Percentiles rank a stretch among this genome's conserved stretches.
phyloP scores from a whole-genome alignment of 2,329 filamentous ascomycete genomes.

The Microcyclosporella mali region DNA sequence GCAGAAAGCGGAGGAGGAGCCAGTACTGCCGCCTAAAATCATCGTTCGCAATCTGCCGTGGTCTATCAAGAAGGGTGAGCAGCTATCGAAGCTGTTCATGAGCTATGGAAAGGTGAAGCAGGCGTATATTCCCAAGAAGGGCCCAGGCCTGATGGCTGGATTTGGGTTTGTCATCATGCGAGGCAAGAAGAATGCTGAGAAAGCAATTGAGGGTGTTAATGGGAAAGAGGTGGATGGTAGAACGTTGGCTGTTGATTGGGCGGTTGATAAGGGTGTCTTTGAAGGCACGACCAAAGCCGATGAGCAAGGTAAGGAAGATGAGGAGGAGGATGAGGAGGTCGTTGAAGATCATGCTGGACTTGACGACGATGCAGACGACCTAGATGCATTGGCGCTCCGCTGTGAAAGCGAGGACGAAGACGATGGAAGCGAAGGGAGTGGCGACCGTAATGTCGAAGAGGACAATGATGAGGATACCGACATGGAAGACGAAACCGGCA shows the following conservation, averaged over 20 bases:
- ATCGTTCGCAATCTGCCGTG: conserved; percentile 93
- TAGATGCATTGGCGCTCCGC: conserved; percentile 37
- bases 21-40: conserved; percentile 68
- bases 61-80: conserved; percentile 82
- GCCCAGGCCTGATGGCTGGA: conserved; percentile 62
- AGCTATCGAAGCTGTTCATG: conserved; percentile 71
- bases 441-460: conserved; percentile 30
- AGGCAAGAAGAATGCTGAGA: conserved; percentile 84
- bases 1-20: conserved; percentile 56
- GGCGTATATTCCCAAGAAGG: conserved; percentile 73
- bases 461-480: conserved; percentile 41
- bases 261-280: conserved; percentile 79
- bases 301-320: conserved; percentile 27
- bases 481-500: conserved; percentile 37
- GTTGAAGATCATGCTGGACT: conserved; percentile 40
- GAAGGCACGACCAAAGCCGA: conserved; percentile 41
- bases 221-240: conserved; percentile 85
- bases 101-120: conserved; percentile 90
- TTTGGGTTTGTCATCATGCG: conserved; percentile 91
- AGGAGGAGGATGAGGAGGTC: conserved; percentile 30
- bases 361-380: conserved; percentile 36
- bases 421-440: conserved; percentile 37
- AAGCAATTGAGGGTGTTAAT: conserved; percentile 76
- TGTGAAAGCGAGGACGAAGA: conserved; percentile 39
- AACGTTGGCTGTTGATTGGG: conserved; percentile 90